Conservation (phyloP, 345 rosid genomes). For the Eucalyptus tenuipes region DNA sequence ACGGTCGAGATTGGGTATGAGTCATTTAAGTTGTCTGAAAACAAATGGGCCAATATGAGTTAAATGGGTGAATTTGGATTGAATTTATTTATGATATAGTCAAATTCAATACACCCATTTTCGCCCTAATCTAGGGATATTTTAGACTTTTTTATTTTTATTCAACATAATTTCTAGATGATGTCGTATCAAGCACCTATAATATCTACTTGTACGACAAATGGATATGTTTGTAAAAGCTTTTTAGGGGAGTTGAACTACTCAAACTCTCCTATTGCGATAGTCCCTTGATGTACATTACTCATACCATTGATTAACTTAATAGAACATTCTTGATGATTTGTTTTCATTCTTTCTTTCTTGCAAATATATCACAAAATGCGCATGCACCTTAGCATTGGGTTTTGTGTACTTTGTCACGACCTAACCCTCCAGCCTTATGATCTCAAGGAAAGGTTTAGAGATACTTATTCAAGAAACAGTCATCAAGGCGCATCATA, state of each 20-base stretch:
- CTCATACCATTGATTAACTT: neutral
- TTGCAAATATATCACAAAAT: too few relatives aligned
- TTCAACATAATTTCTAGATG: neutral
- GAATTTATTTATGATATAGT: too few relatives aligned
- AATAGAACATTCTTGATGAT: neutral
- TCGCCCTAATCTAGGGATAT: too few relatives aligned
- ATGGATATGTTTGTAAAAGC: neutral
- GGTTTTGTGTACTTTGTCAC: neutral
- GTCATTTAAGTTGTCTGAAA: too few relatives aligned
- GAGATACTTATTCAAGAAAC: too few relatives aligned
- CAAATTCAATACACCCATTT: too few relatives aligned
- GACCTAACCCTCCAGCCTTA: too few relatives aligned
- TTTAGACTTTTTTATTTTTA: too few relatives aligned
- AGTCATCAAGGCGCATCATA: too few relatives aligned
- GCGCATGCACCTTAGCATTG: neutral
- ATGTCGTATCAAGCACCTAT: neutral
- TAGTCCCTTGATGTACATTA: neutral
- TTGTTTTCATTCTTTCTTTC: neutral
- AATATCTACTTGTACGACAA: neutral
- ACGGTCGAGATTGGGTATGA: slow-evolving; percentile 18
- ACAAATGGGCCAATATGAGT: too few relatives aligned
- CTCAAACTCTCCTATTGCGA: neutral
- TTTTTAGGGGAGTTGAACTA: neutral
- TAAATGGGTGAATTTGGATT: too few relatives aligned
- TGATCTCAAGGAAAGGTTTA: too few relatives aligned